Percentiles rank a stretch among this genome's conserved stretches.
Conservation (phyloP, 495 filamentous ascomycete genomes). For the Astrothelium macrocarpum region DNA sequence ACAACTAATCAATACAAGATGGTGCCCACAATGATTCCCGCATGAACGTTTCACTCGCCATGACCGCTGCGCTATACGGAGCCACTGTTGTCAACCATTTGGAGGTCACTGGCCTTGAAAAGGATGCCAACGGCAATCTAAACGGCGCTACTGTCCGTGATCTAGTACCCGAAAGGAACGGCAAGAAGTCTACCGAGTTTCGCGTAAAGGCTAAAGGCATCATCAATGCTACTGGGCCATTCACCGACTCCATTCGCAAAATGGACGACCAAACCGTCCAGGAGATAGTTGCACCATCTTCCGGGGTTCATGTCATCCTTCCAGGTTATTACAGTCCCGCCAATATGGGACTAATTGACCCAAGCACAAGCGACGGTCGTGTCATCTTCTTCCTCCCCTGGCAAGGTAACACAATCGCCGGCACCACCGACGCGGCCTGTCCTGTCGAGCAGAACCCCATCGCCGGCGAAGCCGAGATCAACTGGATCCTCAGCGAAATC, state of each 20-base stretch:
- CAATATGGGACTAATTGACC: conserved; percentile 95
- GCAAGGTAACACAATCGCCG: conserved; percentile 98
- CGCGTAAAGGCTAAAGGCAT: conserved; percentile 73
- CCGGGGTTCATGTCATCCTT: conserved; percentile 88
- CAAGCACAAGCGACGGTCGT: conserved; percentile 84
- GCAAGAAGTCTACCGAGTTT: conserved; percentile 51
- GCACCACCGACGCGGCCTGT: conserved; percentile 89
- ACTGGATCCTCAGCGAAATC: conserved; percentile 92
- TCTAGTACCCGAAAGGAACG: conserved; percentile 51
- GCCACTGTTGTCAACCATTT: conserved; percentile 87
- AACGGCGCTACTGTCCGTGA: conserved; percentile 74
- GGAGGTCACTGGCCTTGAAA: conserved; percentile 76
- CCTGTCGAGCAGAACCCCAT: conserved; percentile 71
- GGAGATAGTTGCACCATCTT: conserved; percentile 88
- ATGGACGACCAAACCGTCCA: conserved; percentile 66
- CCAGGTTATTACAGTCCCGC: conserved; percentile 92
- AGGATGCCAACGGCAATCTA: conserved; percentile 68
- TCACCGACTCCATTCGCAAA: conserved; percentile 86
- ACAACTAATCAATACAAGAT: conserved; percentile 40
- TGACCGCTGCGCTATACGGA: conserved; percentile 92
- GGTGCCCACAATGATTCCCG: conserved; percentile 96
- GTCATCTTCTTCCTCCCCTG: conserved; percentile 99
- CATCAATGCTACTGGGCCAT: conserved; percentile 95
- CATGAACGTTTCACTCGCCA: conserved; percentile 94
- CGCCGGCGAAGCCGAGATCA: conserved; percentile 84